Percentiles rank a stretch among this genome's conserved stretches.
phyloP scores from a whole-genome alignment of 1,284 basidiomycete genomes.

The Pascua sp. region DNA sequence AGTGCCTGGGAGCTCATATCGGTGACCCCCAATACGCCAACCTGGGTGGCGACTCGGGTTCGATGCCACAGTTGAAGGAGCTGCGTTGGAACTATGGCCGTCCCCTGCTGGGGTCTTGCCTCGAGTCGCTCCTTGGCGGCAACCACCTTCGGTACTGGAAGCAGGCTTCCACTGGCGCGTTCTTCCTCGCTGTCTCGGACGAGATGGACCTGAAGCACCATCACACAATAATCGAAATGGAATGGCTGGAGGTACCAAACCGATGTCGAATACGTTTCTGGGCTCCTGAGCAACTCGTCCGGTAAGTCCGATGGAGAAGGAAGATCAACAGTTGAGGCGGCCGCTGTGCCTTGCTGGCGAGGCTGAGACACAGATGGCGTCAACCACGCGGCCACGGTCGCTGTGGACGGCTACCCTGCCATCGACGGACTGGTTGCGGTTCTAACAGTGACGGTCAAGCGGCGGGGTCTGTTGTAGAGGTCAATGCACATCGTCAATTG shows the following conservation, averaged over 20 bases:
- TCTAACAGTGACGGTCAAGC: conserved; percentile 64
- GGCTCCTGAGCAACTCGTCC: conserved; percentile 64
- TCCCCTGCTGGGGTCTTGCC: conserved; percentile 69
- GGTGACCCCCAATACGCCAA: conserved; percentile 70
- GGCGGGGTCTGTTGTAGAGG: neutral
- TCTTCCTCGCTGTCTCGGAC: conserved; percentile 77
- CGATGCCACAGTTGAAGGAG: conserved; percentile 69
- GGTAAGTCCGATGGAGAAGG: conserved; percentile 19
- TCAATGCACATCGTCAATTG: too few relatives aligned
- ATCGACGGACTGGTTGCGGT: conserved; percentile 82
- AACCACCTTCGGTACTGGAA: conserved; percentile 87
- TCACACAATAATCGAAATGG: conserved; percentile 54
- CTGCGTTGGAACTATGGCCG: conserved; percentile 78
- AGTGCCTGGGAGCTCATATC: conserved; percentile 77
- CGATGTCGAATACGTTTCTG: conserved; percentile 63
- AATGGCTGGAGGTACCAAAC: conserved; percentile 66
- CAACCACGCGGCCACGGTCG: conserved; percentile 70
- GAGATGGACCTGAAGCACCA: conserved; percentile 62
- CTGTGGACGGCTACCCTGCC: conserved; percentile 59
- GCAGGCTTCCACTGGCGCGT: conserved; percentile 67
- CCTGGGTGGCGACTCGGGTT: conserved; percentile 78
- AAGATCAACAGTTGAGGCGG: neutral
- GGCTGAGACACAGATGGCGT: conserved; percentile 54
- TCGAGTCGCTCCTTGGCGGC: conserved; percentile 81
- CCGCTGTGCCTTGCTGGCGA: too few relatives aligned